phyloP scores from a whole-genome alignment of 257 asterid genomes.

The Mitragyna speciosa region DNA sequence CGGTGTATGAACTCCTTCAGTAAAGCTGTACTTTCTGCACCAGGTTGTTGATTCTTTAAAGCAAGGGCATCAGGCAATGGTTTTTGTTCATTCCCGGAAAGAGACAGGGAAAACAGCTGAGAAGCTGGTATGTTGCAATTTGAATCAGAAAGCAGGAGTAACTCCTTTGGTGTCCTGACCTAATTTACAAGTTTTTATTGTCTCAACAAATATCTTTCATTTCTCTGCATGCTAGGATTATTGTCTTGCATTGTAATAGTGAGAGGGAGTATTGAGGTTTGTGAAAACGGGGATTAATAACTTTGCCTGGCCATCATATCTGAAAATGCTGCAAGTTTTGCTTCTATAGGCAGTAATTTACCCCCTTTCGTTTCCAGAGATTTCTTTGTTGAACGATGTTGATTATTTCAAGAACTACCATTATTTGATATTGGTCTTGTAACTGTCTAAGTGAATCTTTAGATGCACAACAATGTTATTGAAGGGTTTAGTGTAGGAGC shows the following conservation, averaged over 20 bases:
- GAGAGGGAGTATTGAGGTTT: not conserved
- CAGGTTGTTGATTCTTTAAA: conserved; percentile 86
- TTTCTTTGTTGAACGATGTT: not conserved
- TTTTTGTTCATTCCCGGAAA: conserved; percentile 95
- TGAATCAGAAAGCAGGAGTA: not conserved
- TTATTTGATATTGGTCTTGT: not conserved
- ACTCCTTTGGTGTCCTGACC: not conserved
- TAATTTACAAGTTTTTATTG: not conserved
- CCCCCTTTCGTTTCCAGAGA: not conserved
- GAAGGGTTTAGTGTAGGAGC: not conserved
- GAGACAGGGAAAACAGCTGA: conserved; percentile 97
- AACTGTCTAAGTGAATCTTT: not conserved
- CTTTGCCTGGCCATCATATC: not conserved
- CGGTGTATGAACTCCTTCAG: conserved; percentile 7
- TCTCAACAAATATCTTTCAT: not conserved
- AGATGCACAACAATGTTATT: not conserved
- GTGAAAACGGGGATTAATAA: not conserved
- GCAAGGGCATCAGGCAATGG: conserved; percentile 97
- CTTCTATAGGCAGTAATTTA: not conserved
- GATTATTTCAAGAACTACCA: not conserved
- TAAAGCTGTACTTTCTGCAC: conserved; percentile 13
- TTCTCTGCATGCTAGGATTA: not conserved
- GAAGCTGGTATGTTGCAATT: conserved; percentile 58
- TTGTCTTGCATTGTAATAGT: not conserved
- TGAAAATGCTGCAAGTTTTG: not conserved